A percentile compares a stretch with the other conserved stretches of the same genome.
These are phyloP conservation scores for Stevia rebaudiana DNA, from an alignment of 140 eudicot species.

Conservation along the genomic window DNA sequence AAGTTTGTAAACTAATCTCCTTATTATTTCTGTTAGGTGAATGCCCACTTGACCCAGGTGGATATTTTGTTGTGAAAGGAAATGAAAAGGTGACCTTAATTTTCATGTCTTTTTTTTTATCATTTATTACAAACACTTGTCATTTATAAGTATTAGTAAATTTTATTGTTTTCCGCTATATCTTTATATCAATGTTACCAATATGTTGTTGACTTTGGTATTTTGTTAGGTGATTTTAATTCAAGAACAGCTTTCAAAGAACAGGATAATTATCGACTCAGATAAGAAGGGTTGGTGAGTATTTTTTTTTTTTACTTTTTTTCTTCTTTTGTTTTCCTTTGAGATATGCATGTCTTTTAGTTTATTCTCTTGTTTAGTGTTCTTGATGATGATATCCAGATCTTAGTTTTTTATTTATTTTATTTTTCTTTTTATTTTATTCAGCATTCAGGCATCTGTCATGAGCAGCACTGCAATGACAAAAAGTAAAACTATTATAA, in stretches of 20 bases:
- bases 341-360: background rate
- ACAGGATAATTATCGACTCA: constrained; percentile 84
- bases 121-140: background rate
- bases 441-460: constrained; percentile 89
- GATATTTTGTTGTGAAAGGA: constrained; percentile 90
- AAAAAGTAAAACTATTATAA: constrained; percentile 68
- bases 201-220: constrained; percentile 14
- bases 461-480: constrained; percentile 69
- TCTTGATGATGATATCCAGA: background rate
- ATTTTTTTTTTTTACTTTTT: background rate
- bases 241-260: constrained; percentile 94
- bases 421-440: constrained; percentile 8
- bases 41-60: constrained; percentile 99
- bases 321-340: background rate
- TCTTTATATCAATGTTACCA: constrained; percentile 7
- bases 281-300: constrained; percentile 84
- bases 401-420: background rate
- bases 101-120: background rate
- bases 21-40: constrained; percentile 52
- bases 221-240: constrained; percentile 70
- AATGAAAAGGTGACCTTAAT: constrained; percentile 70
- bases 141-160: background rate
- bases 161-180: background rate
- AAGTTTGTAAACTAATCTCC: constrained; percentile 8
- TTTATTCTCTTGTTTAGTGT: background rate